Conservation (phyloP, 148 eudicot species). For the Vaccinium vitisidaea region DNA sequence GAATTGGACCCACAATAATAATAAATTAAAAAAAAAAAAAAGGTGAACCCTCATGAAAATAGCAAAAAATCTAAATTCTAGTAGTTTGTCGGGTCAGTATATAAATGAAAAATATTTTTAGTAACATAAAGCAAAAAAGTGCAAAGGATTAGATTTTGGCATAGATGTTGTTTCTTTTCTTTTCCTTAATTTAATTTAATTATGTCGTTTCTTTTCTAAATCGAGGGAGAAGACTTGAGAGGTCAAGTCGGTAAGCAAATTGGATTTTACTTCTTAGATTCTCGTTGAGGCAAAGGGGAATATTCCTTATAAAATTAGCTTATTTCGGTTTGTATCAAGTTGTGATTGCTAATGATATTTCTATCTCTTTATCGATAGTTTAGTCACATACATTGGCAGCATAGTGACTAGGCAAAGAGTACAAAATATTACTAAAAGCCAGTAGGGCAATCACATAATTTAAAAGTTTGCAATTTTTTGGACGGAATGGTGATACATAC, state of each 20-base stretch:
- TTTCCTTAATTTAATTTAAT: too few species aligned
- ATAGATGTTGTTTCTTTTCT: not conserved
- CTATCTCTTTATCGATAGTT: not conserved
- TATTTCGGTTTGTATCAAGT: not conserved
- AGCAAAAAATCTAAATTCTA: not conserved
- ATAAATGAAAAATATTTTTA: not conserved
- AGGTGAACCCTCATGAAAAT: not conserved
- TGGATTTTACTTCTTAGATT: not conserved
- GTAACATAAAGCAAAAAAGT: not conserved
- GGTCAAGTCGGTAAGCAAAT: not conserved
- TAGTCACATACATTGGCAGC: not conserved
- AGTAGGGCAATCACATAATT: not conserved
- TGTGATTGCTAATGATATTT: too few species aligned
- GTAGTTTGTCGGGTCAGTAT: not conserved
- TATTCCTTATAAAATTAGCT: not conserved
- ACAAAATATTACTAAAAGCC: not conserved
- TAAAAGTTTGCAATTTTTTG: too few species aligned
- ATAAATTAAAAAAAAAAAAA: not conserved
- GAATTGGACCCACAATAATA: not conserved
- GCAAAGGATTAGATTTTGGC: not conserved
- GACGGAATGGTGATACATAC: too few species aligned
- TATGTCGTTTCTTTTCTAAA: not conserved
- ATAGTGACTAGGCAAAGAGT: not conserved
- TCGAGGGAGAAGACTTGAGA: slow-evolving; percentile 1
- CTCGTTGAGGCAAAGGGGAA: not conserved